Base-by-base conservation (phyloP, 202 grass and related monocot species). In the Cymbopogon flexuosus region DNA sequence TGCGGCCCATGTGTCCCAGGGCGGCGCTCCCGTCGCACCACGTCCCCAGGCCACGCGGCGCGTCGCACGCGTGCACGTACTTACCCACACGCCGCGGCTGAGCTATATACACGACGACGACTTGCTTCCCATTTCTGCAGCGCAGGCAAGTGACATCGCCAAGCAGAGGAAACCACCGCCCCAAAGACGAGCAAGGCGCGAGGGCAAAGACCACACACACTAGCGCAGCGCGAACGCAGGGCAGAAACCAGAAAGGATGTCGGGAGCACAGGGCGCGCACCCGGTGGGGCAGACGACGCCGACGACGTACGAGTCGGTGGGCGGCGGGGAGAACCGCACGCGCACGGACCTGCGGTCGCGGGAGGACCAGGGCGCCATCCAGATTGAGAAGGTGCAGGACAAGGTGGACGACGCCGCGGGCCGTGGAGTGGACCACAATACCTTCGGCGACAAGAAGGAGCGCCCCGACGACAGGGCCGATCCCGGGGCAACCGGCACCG, bases 271-370 rank as follows among this genome's bases (percentile, higher is more conserved):
- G 57, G 84, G 87, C 7, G 90, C 81, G 62, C 84, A 82, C 34
- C 90, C 65, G 33, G 19, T 87, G 2, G 87, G 84, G 0, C 10
- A 76, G 72, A 89, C 65, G 84, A 82, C 84, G 72, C 72, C 71
- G 84, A 89, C 84, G 72, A 87, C 84, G 71, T 89, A 89, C 76
- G 84, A 79, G 84, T 92, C 87, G 35, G 90, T 89, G 42, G 84
- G 75, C 61, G 80, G 87, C 73, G 90, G 81, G 37, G 77, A 74
- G 77, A 92, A 86, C 87, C 72, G 71, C 47, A 89, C 77, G 4
- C 31, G 31, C 31, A 33, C 4, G 31, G 31, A 33, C 31, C 31
- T 33, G 31, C 31, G 31, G 31, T 33, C 31, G 31, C 31, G 31
- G 31, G 31, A 33, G 3, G 31, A 4, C 31, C 31, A 33, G 31